Base-by-base conservation (phyloP, 768 basidiomycete genomes). In the Suillus subaureus region DNA sequence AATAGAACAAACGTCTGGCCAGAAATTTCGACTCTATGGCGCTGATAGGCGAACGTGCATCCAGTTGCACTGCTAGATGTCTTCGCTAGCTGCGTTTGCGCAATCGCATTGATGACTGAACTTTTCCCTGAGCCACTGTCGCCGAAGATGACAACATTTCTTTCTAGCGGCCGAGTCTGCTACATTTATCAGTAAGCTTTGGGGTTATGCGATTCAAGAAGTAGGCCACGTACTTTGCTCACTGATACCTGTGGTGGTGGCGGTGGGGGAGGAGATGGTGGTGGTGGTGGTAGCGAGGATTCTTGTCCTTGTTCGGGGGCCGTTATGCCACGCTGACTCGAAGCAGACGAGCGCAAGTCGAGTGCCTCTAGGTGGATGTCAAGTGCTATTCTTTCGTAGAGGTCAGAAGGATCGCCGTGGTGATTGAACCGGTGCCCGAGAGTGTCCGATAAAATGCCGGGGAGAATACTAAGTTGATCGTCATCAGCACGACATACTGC, bases 1-100 rank as follows among this genome's bases (percentile, higher is more conserved):
- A 79, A 76, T 0, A 81, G 42, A 2, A 57, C 56, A 13, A 26
- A 57, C 15, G 7, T 57, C 15, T 57, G 35, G 56, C 56, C 21
- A 47, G 37, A 65, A 72, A 51, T 11, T 26, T n/a, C 6, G 33
- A 12, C 54, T 63, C 21, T 64, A 13, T 9, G 70, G 45, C 2
- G 16, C 61, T 55, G 6, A 63, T 35, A 63, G 26, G 26, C 15
- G n/a, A 37, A 56, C n/a, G 74, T 76, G 63, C 74, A 76, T 23
- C 64, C 49, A 16, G 49, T 51, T 51, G 49, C 49, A 51, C 49
- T 51, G 26, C 49, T 51, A 6, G 49, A 51, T 51, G 49, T 51
- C 23, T 26, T 51, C 26, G 49, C 49, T 16, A 51, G 23, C 12
- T 51, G 49, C 23, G 13, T 26, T 51, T 51, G 49, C 13, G 49